phyloP scores from a whole-genome alignment of 2,329 filamentous ascomycete species.

The Tolypocladium sp. region DNA sequence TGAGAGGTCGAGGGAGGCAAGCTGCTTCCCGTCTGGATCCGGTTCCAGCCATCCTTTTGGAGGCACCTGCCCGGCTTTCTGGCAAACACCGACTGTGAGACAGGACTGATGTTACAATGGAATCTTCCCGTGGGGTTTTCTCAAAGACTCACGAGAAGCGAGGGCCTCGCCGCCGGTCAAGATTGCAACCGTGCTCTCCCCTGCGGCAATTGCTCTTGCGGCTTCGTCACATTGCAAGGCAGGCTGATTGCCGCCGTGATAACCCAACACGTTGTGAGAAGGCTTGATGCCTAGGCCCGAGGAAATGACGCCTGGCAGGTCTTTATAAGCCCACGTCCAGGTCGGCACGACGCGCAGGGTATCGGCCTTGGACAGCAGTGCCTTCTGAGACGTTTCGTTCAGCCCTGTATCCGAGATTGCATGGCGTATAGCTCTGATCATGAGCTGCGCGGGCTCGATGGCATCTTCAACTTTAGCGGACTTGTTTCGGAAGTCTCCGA shows the following conservation, averaged over 20 bases:
- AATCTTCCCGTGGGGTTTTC: too few species aligned
- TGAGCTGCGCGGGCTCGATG: constrained; percentile 49
- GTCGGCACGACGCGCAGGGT: constrained; percentile 50
- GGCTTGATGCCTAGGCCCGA: constrained; percentile 37
- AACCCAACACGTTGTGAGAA: constrained; percentile 38
- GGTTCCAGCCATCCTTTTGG: constrained; percentile 50
- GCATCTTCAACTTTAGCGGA: constrained; percentile 36
- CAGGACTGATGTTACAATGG: constrained; percentile 6
- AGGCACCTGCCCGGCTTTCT: constrained; percentile 24
- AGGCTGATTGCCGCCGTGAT: constrained; percentile 56
- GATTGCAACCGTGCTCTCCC: constrained; percentile 46
- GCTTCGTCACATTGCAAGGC: constrained; percentile 55
- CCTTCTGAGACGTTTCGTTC: constrained; percentile 5
- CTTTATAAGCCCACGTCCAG: constrained; percentile 58
- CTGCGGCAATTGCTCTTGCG: constrained; percentile 43
- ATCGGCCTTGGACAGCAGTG: constrained; percentile 31
- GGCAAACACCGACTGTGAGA: constrained; percentile 26
- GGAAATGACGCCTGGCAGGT: constrained; percentile 46
- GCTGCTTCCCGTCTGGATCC: constrained; percentile 34
- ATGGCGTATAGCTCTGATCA: constrained; percentile 42
- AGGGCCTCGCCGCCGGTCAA: constrained; percentile 57
- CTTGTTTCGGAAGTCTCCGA: constrained; percentile 53
- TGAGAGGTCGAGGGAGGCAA: constrained; percentile 34
- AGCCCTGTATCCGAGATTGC: constrained; percentile 40
- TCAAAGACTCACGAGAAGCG: constrained; percentile 37